Evolutionary conservation across 2,329 filamentous ascomycete species (phyloP).

Genomic region (Neonectria ditissima): DNA sequence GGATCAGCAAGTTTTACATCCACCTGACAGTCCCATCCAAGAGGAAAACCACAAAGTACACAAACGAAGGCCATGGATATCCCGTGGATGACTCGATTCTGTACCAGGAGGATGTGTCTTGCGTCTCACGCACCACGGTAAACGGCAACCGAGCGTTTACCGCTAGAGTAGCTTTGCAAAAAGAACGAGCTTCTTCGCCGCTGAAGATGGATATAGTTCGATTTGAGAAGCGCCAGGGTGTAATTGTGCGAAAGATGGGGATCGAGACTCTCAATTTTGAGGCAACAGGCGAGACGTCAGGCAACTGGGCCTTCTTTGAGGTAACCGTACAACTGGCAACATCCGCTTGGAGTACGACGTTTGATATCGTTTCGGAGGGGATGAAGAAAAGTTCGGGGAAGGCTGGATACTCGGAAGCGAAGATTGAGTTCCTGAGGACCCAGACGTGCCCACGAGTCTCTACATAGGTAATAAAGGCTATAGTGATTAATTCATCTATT

Average conservation of each 20-base stretch:
- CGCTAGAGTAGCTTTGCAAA: constrained; percentile 10
- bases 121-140: constrained; percentile 26
- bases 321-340: constrained; percentile 16
- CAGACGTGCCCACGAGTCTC: constrained; percentile 18
- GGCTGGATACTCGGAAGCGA: constrained; percentile 9
- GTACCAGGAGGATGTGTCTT: constrained; percentile 45
- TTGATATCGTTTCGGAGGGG: constrained; percentile 28
- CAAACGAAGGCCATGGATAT: constrained; percentile 46
- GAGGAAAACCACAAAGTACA: constrained; percentile 38
- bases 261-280: constrained; percentile 18
- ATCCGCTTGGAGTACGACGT: constrained; percentile 28
- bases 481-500: background rate
- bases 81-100: constrained; percentile 45
- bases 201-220: constrained; percentile 27
- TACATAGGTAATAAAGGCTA: background rate
- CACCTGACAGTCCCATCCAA: constrained; percentile 40
- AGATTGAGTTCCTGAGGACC: constrained; percentile 29
- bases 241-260: constrained; percentile 5
- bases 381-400: background rate
- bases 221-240: constrained; percentile 11
- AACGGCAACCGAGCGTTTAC: constrained; percentile 19
- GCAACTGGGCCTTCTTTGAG: constrained; percentile 20
- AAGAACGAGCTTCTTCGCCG: background rate
- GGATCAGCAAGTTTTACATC: constrained; percentile 49
- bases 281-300: constrained; percentile 10